Evolutionary conservation across 2,329 filamentous ascomycete species (phyloP), one percentile per base, ranked within the genome.

Genomic region (Setomelanomma holmii): DNA sequence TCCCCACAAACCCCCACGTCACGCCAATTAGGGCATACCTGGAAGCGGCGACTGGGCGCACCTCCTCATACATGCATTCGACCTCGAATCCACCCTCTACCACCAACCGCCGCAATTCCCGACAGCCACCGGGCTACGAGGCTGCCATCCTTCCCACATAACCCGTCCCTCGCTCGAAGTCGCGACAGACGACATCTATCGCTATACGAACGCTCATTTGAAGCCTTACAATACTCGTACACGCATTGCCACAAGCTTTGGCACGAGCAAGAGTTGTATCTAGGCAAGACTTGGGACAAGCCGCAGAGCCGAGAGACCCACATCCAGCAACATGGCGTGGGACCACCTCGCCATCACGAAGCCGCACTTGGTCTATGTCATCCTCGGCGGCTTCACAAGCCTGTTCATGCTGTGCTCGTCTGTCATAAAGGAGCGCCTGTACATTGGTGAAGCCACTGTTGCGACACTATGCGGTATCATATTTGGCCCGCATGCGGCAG

Each of bases 401-500:
- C 81, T 99, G 67, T 99, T 99, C 80, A 99, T 99, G 95, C 82
- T 99, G 54, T 96, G 92, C 76, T 99, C 95, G 54, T 91, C 96
- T 49, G 87, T 98, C 71, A 96, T 99, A 79, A 99, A 99, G 82
- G 95, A 99, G 82, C 90, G 90, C 75, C 84, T 98, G 71, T 99
- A 99, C 80, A 99, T 99, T 75, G 95, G 95, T 72, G 95, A 99
- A 83, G 95, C 95, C 44, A 98, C 95, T 1, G 91, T 99, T 39
- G 91, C 92, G 44, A 96, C 91, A 2, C 77, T 96, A 42, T 91
- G 89, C 70, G 91, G 91, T 60, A 88, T 96, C 74, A 92, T 95
- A 65, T 96, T 96, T 67, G 91, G 92, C 0, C 92, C 92, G 14
- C 87, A 92, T 78, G 91, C 87, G 34, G 90, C 90, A 53, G 86